A percentile compares a stretch with the other conserved stretches of the same genome.
Conservation (phyloP, 768 basidiomycete species). For the Lanmaoa rubissima region DNA sequence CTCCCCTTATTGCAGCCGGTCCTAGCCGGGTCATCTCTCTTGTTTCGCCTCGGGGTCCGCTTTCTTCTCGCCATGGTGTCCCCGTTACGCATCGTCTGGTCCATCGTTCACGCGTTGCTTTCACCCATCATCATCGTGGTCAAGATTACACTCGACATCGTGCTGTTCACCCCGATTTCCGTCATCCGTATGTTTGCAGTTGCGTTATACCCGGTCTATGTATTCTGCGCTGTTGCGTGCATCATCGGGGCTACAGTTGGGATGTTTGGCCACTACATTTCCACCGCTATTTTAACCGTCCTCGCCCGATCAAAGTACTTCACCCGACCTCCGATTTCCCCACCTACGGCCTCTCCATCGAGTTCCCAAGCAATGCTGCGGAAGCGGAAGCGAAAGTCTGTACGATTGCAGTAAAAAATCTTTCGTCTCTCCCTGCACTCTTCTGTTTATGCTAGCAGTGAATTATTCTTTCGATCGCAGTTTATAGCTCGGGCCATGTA, state of each 20-base stretch:
- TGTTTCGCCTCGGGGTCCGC: constrained; percentile 15
- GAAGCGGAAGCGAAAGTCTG: constrained; percentile 23
- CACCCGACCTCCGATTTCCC: constrained; percentile 1
- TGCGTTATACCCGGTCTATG: constrained; percentile 53
- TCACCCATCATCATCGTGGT: constrained; percentile 47
- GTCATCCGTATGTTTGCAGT: constrained; percentile 39
- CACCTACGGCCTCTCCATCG: not conserved
- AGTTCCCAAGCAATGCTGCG: constrained; percentile 15
- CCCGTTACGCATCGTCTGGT: constrained; percentile 26
- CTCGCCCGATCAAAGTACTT: constrained; percentile 17
- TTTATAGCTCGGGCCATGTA: not conserved
- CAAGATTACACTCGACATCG: constrained; percentile 39
- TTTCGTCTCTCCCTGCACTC: not conserved
- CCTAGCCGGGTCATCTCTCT: constrained; percentile 8
- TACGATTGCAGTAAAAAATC: constrained; percentile 21
- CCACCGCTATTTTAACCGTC: constrained; percentile 9
- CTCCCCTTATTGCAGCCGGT: constrained; percentile 18
- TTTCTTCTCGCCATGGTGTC: constrained; percentile 10
- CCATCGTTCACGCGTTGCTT: constrained; percentile 39
- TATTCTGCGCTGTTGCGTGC: constrained; percentile 55
- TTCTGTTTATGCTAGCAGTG: not conserved
- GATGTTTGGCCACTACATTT: constrained; percentile 31
- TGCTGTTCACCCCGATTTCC: constrained; percentile 46
- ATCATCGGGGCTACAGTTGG: constrained; percentile 50
- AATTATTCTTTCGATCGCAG: not conserved